Evolutionary conservation across 495 filamentous ascomycete species (phyloP).

Genomic region (Xylaria palmicola): DNA sequence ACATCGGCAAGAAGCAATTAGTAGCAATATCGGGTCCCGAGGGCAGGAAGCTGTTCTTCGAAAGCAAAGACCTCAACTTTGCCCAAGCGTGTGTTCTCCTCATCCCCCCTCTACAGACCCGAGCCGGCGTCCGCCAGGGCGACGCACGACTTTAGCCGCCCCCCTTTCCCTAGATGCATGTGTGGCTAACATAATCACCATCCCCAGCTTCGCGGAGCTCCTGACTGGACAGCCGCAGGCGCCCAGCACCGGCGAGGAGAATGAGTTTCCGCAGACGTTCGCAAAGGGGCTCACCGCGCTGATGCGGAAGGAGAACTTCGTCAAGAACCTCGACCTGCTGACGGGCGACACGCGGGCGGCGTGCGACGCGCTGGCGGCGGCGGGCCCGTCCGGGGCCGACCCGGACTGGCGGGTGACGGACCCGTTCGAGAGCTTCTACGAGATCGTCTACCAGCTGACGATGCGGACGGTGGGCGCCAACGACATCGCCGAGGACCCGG

Average conservation of each 20-base stretch:
- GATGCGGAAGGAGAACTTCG: conserved; percentile 32
- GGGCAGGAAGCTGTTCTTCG: conserved; percentile 43
- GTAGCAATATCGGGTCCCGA: conserved; percentile 41
- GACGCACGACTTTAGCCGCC: background rate
- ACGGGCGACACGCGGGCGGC: conserved; percentile 30
- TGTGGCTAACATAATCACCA: background rate
- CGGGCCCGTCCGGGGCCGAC: conserved; percentile 16
- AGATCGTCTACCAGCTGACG: conserved; percentile 41
- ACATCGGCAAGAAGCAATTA: conserved; percentile 44
- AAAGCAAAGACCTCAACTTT: conserved; percentile 42
- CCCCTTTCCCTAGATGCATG: background rate
- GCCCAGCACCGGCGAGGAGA: conserved; percentile 12
- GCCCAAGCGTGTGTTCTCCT: conserved; percentile 34
- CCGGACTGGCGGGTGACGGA: conserved; percentile 33
- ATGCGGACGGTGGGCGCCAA: conserved; percentile 40
- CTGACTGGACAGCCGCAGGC: conserved; percentile 20
- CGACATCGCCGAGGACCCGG: conserved; percentile 42
- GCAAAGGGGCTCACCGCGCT: conserved; percentile 17
- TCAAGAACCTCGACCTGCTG: conserved; percentile 29
- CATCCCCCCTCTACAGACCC: background rate
- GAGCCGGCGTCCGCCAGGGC: background rate
- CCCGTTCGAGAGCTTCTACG: conserved; percentile 41
- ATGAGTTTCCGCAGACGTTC: conserved; percentile 21
- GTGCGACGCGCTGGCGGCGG: conserved; percentile 26
- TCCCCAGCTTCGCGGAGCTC: conserved; percentile 27